Evolutionary conservation across 2,329 filamentous ascomycete genomes (phyloP), one percentile per base, ranked within the genome.

Genomic region (Phialemoniopsis sp.): DNA sequence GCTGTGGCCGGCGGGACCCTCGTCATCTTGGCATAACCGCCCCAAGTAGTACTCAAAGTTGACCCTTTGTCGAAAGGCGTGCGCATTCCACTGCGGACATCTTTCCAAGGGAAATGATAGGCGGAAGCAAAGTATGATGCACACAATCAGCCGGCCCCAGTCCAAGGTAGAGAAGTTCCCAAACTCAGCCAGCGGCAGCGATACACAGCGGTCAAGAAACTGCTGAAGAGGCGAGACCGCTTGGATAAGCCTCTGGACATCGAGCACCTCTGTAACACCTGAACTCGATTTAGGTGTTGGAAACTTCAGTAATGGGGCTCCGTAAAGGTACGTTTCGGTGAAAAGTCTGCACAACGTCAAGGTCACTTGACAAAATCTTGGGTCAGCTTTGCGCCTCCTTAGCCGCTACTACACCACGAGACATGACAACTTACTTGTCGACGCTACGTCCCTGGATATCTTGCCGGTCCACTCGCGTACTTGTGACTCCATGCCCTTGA

Each of bases 401-500:
- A 54, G 47, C 35, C 16, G 44, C 41, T 9, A 12, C 37, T 31
- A 16, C 33, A n/a, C 13, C n/a, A n/a, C n/a, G n/a, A n/a, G 12
- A 17, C 30, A 8, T 17, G 26, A 1, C 4, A 6, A 48, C 56
- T 41, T 47, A 60, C 55, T 42, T 13, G 50, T 48, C 5, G 52
- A 47, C 3, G 57, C 52, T 14, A 70, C 42, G 8, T 57, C 47
- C 2, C 49, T 46, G 0, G 64, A 51, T 37, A 76, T 66, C 3
- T 42, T 44, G 6, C 49, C 44, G 31, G 64, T 59, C 46, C 67
- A 63, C 30, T 73, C 66, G n/a, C 50, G 46, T 8, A 70, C 52
- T 45, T 76, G 70, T 4, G 64, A 52, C 41, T 73, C 68, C 19
- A 76, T 60, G 0, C 73, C 72, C 3, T 64, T 56, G n/a, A 70